Evolutionary conservation across 768 basidiomycete genomes (phyloP), one percentile per base, ranked within the genome.

Genomic region (Suillus alpinus): DNA sequence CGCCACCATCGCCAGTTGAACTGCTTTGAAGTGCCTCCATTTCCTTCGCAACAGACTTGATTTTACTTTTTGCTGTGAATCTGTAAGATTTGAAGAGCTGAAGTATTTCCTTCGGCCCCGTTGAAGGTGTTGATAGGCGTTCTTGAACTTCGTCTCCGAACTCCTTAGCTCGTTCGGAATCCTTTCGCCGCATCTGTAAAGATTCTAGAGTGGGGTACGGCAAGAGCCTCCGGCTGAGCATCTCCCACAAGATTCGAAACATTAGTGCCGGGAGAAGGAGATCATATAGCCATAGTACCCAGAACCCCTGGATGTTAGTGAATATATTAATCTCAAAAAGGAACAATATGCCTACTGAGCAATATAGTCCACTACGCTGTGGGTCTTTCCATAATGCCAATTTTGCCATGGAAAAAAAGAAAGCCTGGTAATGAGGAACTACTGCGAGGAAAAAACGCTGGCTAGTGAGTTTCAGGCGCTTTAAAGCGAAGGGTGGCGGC

Each of bases 201-300:
- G 88, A 82, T 32, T 74, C 64, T 14, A 85, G 67, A 20, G 77
- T 84, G 9, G 87, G 86, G 63, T 87, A 84, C 3, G 83, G 77
- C 18, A 81, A 75, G 34, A 87, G 56, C 61, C 77, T 79, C 39
- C 80, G 78, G 41, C 79, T 78, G 34, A 84, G 39, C 51, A 89
- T 78, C 43, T 77, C 66, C 62, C 79, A 82, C 32, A 83, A 65
- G 14, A 87, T 68, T 40, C 78, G 76, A 44, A 82, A 68, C 52
- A 86, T 62, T 29, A 86, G 67, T 8, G 79, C 77, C 13, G 88
- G 81, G 13, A 83, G 73, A 4, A 90, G 76, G 14, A 86, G 66
- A 65, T 87, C 78, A 56, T 82, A 66, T 69, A 82, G 82, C 88
- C 88, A 89, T 16, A 88, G 66, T 39, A 78, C 69, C 88, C 88